Percentiles rank a stretch among this genome's conserved stretches.
Conservation (phyloP, 352 stramenopile genomes). For the Stephanocyclus meneghinianus region DNA sequence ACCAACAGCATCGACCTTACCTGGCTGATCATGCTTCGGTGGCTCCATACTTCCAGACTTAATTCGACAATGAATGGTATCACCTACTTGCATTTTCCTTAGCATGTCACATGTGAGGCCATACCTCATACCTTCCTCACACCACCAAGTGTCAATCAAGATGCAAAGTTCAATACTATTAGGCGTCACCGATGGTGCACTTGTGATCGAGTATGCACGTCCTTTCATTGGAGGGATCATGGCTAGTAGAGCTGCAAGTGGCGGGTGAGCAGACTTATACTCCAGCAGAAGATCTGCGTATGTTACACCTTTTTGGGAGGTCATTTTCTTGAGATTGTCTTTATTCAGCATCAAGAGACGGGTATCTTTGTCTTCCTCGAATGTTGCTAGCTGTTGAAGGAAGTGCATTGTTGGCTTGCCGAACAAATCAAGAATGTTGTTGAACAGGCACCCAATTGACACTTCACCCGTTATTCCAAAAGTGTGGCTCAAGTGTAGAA, state of each 20-base stretch:
- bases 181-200: slow-evolving; percentile 47
- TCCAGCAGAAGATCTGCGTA: slow-evolving; percentile 59
- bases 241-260: slow-evolving; percentile 58
- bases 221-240: slow-evolving; percentile 75
- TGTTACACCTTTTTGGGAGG: slow-evolving; percentile 54
- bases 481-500: slow-evolving; percentile 59
- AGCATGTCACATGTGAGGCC: slow-evolving; percentile 72
- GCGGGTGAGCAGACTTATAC: slow-evolving; percentile 60
- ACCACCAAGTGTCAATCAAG: slow-evolving; percentile 73
- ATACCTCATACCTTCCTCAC: slow-evolving; percentile 59
- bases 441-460: slow-evolving; percentile 60
- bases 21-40: slow-evolving; percentile 53
- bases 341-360: slow-evolving; percentile 61
- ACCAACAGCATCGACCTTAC: slow-evolving; percentile 19
- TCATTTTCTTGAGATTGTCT: slow-evolving; percentile 52
- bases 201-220: slow-evolving; percentile 71
- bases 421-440: slow-evolving; percentile 72
- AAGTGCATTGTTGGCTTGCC: slow-evolving; percentile 69
- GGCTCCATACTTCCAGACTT: slow-evolving; percentile 70
- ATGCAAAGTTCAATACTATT: slow-evolving; percentile 61
- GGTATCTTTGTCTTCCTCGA: slow-evolving; percentile 57
- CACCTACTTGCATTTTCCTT: slow-evolving; percentile 50
- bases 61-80: slow-evolving; percentile 58
- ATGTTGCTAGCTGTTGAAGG: slow-evolving; percentile 70
- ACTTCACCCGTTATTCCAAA: slow-evolving; percentile 67